Percentiles rank a stretch among this genome's conserved stretches.
These are phyloP conservation scores for Candida sojae DNA, from an alignment of 1,139 yeast species.

Conservation along the genomic window DNA sequence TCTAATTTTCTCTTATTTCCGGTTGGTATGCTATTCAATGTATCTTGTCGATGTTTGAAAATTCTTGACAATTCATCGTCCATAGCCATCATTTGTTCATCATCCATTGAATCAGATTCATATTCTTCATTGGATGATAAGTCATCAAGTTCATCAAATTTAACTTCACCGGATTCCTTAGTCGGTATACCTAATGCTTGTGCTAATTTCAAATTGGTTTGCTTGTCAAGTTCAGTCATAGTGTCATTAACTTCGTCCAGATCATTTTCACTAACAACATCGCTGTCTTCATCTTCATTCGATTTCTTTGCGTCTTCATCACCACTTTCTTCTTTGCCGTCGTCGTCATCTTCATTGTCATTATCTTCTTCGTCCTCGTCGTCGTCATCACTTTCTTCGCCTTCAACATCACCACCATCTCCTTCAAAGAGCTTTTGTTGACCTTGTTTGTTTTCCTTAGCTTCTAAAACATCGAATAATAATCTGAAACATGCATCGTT, in stretches of 20 bases:
- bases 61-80: slow-evolving; percentile 84
- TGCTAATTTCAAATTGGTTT: slow-evolving; percentile 72
- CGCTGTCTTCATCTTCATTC: slow-evolving; percentile 27
- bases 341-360: slow-evolving; percentile 31
- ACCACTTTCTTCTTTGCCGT: slow-evolving; percentile 26
- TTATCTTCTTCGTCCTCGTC: slow-evolving; percentile 22
- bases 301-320: slow-evolving; percentile 29
- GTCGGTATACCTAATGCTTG: slow-evolving; percentile 74
- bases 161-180: slow-evolving; percentile 45
- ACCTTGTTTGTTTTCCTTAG: slow-evolving; percentile 83
- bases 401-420: slow-evolving; percentile 43
- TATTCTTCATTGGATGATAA: slow-evolving; percentile 36
- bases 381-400: neutral
- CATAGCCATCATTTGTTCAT: slow-evolving; percentile 95
- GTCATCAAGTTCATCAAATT: slow-evolving; percentile 40
- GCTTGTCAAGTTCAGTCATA: slow-evolving; percentile 60
- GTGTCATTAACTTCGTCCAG: slow-evolving; percentile 24
- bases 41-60: slow-evolving; percentile 77
- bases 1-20: slow-evolving; percentile 73
- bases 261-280: slow-evolving; percentile 18
- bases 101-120: slow-evolving; percentile 87
- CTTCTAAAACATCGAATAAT: slow-evolving; percentile 64
- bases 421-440: slow-evolving; percentile 75
- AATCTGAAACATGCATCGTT: slow-evolving; percentile 54
- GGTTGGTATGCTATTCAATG: slow-evolving; percentile 48